These are phyloP conservation scores for Conticribra guillardii DNA, from an alignment of 108 stramenopile species.

Conservation along the genomic window DNA sequence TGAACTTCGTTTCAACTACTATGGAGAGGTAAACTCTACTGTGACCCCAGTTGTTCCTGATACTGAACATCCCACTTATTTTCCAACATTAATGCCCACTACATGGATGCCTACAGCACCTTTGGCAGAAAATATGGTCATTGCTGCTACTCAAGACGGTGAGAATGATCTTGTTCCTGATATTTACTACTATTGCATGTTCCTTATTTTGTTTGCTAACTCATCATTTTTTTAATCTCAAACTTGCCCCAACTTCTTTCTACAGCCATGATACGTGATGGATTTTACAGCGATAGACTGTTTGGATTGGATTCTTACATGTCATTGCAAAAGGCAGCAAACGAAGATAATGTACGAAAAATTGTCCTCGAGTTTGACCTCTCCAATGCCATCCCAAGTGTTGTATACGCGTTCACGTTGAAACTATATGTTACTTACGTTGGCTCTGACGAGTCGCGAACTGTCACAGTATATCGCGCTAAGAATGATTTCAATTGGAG, in stretches of 20 bases:
- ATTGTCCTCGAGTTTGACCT: constrained; percentile 19
- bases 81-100: neutral
- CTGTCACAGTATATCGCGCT: constrained; percentile 3
- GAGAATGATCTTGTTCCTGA: neutral
- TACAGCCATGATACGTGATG: constrained; percentile 26
- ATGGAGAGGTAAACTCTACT: constrained; percentile 3
- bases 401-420: constrained; percentile 12
- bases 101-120: neutral
- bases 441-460: constrained; percentile 7
- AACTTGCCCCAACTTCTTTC: too few species aligned
- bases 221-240: too few species aligned
- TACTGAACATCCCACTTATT: neutral
- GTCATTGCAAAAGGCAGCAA: constrained; percentile 1
- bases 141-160: neutral
- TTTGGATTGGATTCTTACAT: constrained; percentile 22
- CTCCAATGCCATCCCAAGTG: neutral
- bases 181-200: neutral
- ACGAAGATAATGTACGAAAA: constrained; percentile 5
- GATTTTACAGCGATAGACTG: constrained; percentile 5
- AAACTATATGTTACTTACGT: constrained; percentile 11
- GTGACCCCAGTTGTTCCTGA: neutral
- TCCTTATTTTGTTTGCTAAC: neutral
- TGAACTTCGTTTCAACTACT: constrained; percentile 12
- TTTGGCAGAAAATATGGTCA: neutral
- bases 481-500: constrained; percentile 18